A percentile compares a stretch with the other conserved stretches of the same genome.
phyloP scores from a whole-genome alignment of 176 grass and related monocot species.

The Typha latifolia region DNA sequence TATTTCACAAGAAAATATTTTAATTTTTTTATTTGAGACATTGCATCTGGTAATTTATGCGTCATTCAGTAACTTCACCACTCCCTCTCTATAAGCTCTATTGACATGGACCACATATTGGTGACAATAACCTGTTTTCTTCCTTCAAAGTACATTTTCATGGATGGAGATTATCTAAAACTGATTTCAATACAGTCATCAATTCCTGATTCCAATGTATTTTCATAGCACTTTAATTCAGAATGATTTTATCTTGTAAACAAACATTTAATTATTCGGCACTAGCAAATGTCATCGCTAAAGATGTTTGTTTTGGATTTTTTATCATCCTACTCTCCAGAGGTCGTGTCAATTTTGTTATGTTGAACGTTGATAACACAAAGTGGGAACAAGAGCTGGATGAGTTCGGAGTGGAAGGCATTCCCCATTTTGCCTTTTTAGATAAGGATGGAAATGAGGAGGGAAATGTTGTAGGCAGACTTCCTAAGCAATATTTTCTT shows the following conservation, averaged over 20 bases:
- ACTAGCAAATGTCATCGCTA: not conserved
- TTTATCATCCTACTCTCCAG: slow-evolving; percentile 26
- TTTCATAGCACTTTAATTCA: not conserved
- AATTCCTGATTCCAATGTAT: not conserved
- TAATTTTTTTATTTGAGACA: slow-evolving; percentile 4
- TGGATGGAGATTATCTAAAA: too few species aligned
- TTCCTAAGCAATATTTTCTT: slow-evolving; percentile 77
- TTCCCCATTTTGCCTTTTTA: slow-evolving; percentile 90
- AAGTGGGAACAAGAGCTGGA: slow-evolving; percentile 98
- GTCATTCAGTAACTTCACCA: not conserved
- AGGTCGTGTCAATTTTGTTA: slow-evolving; percentile 79
- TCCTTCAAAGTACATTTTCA: not conserved
- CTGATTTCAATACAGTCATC: too few species aligned
- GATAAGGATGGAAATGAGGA: slow-evolving; percentile 92
- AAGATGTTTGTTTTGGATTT: not conserved
- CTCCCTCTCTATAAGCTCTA: not conserved
- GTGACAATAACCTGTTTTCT: not conserved
- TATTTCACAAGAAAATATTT: not conserved
- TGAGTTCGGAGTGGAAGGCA: slow-evolving; percentile 94
- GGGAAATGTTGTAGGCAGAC: slow-evolving; percentile 80
- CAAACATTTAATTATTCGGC: not conserved
- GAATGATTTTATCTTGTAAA: not conserved
- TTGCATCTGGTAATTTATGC: not conserved
- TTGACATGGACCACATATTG: not conserved
- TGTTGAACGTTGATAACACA: slow-evolving; percentile 98